Percentiles rank a stretch among this genome's conserved stretches.
phyloP scores from a whole-genome alignment of 352 stramenopile genomes.

The Poterioochromonas sp. region DNA sequence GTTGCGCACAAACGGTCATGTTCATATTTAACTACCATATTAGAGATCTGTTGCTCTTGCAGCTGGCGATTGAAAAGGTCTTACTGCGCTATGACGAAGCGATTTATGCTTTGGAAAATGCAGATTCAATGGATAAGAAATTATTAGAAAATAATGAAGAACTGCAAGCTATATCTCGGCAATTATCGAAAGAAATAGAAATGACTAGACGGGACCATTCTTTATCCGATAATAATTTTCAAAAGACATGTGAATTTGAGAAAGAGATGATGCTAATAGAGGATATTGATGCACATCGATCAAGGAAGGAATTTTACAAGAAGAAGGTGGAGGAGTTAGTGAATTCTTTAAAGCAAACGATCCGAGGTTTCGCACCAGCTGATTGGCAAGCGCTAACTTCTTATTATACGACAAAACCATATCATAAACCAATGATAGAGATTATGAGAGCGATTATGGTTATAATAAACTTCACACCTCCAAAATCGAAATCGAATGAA shows the following conservation, averaged over 20 bases:
- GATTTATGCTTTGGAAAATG: background rate
- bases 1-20: background rate
- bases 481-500: background rate
- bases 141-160: slow-evolving; percentile 11
- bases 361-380: background rate
- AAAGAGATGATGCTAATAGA: slow-evolving; percentile 7
- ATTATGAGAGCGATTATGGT: slow-evolving; percentile 30
- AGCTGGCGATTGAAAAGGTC: background rate
- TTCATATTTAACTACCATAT: background rate
- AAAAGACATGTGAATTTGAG: background rate
- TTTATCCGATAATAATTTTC: background rate
- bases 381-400: slow-evolving; percentile 9
- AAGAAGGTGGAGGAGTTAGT: background rate
- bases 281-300: background rate
- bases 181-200: slow-evolving; percentile 1
- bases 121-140: background rate
- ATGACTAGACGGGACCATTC: background rate
- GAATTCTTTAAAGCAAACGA: background rate
- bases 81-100: background rate
- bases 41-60: background rate
- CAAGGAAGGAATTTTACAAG: background rate
- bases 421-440: slow-evolving; percentile 4
- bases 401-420: background rate
- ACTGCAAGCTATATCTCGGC: background rate
- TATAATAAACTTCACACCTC: slow-evolving; percentile 22